Base-by-base conservation (phyloP, 1,139 yeast species). In the Candida tetrigidarum region DNA sequence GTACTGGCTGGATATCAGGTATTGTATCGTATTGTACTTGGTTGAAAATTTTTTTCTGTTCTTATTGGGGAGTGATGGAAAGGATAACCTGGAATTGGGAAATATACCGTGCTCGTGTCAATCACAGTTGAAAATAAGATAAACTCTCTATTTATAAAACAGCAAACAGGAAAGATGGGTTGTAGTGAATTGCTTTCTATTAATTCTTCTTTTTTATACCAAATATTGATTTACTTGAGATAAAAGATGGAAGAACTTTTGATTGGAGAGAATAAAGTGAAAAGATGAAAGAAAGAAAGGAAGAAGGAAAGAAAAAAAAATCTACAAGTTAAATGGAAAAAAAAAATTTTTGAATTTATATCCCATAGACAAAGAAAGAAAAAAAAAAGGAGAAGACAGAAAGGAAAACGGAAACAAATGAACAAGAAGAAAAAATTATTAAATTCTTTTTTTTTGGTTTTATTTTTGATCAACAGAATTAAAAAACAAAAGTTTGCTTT, bases 321-420 rank as follows among this genome's bases (percentile, higher is more conserved):
- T n/a, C 14, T 32, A 32, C 25, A 18, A 19, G 19, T n/a, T 19
- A 12, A 32, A 32, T n/a, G n/a, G 23, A 18, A 19, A 20, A 32
- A 32, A 32, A 32, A 32, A 19, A 11, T 18, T 32, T 28, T 32
- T 19, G 25, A 18, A 32, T 32, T 32, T 32, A 32, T 32, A 32
- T 32, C 25, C 32, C 32, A 28, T 15, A 14, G 18, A 28, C 32
- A 22, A 22, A 28, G 32, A 22, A 28, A 16, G 32, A 32, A 6
- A 32, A 32, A 19, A 32, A 32, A 32, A 32, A 32, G 22, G 22
- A 32, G 36, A 19, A 22, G 9, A 22, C 25, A 22, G 25, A 22
- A 22, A 32, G 36, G 22, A 32, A 18, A 2, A 18, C 19, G 20
- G n/a, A 18, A 18, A 9, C 16, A 32, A 7, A 19, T n/a, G 25